Base-by-base conservation (phyloP, 306 rosid genomes). In the Erythrophleum fordii region DNA sequence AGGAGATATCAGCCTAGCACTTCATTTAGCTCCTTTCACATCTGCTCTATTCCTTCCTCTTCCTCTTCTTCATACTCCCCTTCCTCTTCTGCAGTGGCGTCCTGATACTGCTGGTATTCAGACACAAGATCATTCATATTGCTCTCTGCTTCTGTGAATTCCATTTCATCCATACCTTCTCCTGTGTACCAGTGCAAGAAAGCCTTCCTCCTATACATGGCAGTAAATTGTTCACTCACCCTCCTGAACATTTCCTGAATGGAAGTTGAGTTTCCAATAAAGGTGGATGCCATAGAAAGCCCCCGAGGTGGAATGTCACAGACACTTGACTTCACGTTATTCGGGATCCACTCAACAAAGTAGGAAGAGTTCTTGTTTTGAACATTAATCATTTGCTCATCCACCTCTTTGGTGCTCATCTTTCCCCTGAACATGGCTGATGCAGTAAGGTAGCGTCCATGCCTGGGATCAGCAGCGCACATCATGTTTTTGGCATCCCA, bases 101-200 rank as follows among this genome's bases (percentile, higher is more conserved):
- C 91, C 88, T 88, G 91, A 78, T 88, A 88, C 83, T 88, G 91
- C 83, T 88, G 91, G 79, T 88, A 88, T 69, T 88, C 91, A 0
- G 91, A 88, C 51, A 88, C 89, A 5, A 86, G 91, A 25, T 88
- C 91, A 39, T 88, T 88, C 91, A 88, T 88, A 46, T 88, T 88
- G 86, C 91, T 88, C 85, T 88, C 89, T 0, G 91, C 91, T 79
- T 88, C 91, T 4, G 91, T 88, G 83, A 88, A 88, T 77, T 88
- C 91, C 91, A 88, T 88, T 80, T 88, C 89, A 28, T 88, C 91
- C 91, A 88, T 88, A 37, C 91, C 91, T 76, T 88, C 91, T 3
- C 91, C 91, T 1, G 89, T 88, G 80, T 88, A 88, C 91, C 91
- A 88, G 28, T 88, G 91, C 88, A 88, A 88, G 86, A 88, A 88